phyloP scores from a whole-genome alignment of 2,329 filamentous ascomycete genomes.

The Cryphonectria japonica region DNA sequence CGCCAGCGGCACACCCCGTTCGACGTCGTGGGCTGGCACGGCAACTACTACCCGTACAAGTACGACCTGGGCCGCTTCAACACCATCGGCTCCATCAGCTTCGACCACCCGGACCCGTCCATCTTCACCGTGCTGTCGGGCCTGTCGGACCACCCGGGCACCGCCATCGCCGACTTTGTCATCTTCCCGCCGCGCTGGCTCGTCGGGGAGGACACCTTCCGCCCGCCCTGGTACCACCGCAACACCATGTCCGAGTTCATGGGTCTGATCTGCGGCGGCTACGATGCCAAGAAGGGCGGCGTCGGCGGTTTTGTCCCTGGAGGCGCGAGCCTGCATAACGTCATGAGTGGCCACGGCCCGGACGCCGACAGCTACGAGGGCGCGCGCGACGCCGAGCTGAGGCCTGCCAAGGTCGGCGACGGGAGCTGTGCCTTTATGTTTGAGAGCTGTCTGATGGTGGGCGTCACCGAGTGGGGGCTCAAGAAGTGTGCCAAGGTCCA shows the following conservation, averaged over 20 bases:
- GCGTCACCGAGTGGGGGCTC: conserved; percentile 72
- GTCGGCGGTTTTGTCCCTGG: conserved; percentile 60
- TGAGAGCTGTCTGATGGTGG: conserved; percentile 70
- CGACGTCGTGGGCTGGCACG: conserved; percentile 81
- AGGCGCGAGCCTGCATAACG: conserved; percentile 68
- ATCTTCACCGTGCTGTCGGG: conserved; percentile 76
- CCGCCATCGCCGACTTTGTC: conserved; percentile 71
- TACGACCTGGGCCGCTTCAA: conserved; percentile 81
- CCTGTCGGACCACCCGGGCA: conserved; percentile 62
- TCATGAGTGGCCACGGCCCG: conserved; percentile 70
- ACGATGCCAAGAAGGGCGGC: conserved; percentile 64
- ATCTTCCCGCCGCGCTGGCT: conserved; percentile 75
- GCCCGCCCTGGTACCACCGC: conserved; percentile 73
- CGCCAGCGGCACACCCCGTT: conserved; percentile 73
- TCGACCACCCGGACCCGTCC: conserved; percentile 77
- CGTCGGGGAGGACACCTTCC: conserved; percentile 70
- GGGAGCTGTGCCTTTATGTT: conserved; percentile 72
- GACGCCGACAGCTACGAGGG: conserved; percentile 61
- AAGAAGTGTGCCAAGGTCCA: conserved; percentile 62
- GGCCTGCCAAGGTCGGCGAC: conserved; percentile 60
- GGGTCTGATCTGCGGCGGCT: conserved; percentile 61
- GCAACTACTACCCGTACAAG: conserved; percentile 80
- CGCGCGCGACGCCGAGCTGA: conserved; percentile 57
- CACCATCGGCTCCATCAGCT: conserved; percentile 72
- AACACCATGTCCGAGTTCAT: conserved; percentile 71